phyloP scores from a whole-genome alignment of 306 rosid genomes.

The Castanopsis chinensis region DNA sequence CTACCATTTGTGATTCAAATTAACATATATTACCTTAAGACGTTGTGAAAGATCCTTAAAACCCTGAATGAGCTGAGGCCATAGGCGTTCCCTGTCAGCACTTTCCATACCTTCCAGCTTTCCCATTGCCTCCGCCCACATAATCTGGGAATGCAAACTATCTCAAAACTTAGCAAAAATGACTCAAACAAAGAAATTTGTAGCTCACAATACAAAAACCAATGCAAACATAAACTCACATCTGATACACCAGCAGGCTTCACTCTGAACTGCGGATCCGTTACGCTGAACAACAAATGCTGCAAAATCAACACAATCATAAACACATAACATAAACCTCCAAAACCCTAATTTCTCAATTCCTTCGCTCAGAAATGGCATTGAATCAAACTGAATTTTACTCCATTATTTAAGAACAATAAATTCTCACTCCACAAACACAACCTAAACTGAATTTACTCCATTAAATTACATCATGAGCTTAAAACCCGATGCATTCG shows the following conservation, averaged over 20 bases:
- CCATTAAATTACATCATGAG: too few relatives aligned
- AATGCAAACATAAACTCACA: conserved; percentile 50
- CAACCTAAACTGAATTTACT: neutral
- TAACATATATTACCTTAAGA: conserved; percentile 56
- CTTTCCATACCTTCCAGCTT: conserved; percentile 97
- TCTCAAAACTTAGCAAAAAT: conserved; percentile 40
- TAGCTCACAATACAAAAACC: neutral
- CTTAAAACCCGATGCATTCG: too few relatives aligned
- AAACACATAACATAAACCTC: conserved; percentile 1
- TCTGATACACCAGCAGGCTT: conserved; percentile 96
- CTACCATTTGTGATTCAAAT: neutral
- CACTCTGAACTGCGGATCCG: conserved; percentile 71
- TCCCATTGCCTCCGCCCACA: conserved; percentile 99
- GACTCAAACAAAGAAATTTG: neutral
- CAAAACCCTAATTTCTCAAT: conserved; percentile 12
- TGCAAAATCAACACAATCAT: conserved; percentile 39
- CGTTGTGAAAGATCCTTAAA: conserved; percentile 95
- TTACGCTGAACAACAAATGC: conserved; percentile 92
- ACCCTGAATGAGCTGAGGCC: conserved; percentile 95
- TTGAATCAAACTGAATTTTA: neutral
- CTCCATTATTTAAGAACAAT: neutral
- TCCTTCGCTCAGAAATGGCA: conserved; percentile 1
- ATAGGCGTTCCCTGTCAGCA: conserved; percentile 81
- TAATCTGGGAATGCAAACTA: conserved; percentile 82
- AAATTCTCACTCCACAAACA: neutral